Base-by-base conservation (phyloP, 495 filamentous ascomycete species). In the Cladorrhinum samala region DNA sequence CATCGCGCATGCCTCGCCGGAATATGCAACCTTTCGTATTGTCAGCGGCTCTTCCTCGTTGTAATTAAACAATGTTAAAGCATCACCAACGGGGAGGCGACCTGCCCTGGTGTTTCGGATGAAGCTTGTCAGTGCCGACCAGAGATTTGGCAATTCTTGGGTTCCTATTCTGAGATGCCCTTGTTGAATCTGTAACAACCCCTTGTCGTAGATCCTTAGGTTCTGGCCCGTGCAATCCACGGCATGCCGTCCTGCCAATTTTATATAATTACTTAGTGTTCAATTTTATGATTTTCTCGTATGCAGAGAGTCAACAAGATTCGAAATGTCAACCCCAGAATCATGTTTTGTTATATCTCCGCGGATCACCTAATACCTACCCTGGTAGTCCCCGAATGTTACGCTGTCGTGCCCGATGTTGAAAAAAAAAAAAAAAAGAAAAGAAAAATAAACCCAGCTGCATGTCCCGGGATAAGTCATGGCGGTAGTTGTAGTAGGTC, bases 21-120 rank as follows among this genome's bases (percentile, higher is more conserved):
- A 33, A 14, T 14, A 45, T 9, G 40, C 17, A 6, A 23, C 21
- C 8, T 3, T 27, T 54, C 57, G 55, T 60, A 55, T 59, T 53
- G 52, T 50, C 55, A 56, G 61, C 66, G 69, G 68, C 68, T 68
- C 65, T 70, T 68, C 59, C 49, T 71, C 68, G 63, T 58, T 66
- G 59, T 69, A 73, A 70, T 70, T 66, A 65, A 57, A 67, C 58
- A 44, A 24, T 25, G 46, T 38, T 37, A 30, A 50, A 36, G 37
- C 17, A 17, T 21, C 24, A 33, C 21, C 40, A 30, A 30, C 11
- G 24, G 48, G 43, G 54, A 52, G 46, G 58, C 49, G 53, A 41
- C 44, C 20, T 24, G 23, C 36, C 23, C 39, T 46, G 39, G 14
- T 17, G 25, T 33, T 17, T 30, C 23, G 43, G 44, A n/a, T 11